Base-by-base conservation (phyloP, 805 yeast species). In the Maudiozyma saulgeensis region DNA sequence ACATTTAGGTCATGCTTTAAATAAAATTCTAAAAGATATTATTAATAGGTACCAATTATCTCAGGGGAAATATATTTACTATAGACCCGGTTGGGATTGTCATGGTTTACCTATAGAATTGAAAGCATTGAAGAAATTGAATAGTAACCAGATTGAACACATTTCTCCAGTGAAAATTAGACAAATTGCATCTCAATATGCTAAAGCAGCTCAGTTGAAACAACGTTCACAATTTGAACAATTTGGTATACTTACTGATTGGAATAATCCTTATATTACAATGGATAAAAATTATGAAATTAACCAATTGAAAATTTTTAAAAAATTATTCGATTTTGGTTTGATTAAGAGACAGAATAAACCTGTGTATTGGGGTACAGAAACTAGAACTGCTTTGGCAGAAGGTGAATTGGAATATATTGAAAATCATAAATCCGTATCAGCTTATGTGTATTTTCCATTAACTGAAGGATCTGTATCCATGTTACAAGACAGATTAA, bases 361-460 rank as follows among this genome's bases (percentile, higher is more conserved):
- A 62, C 99, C 99, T 0, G 98, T 95, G 1, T 93, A 84, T 74
- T 93, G 98, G 97, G 95, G 97, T 1, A 83, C 91, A 53, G 96
- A 90, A 60, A 87, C 96, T 2, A 78, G 80, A 50, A 90, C 99
- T 0, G 98, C 98, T 0, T 70, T 93, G 53, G 99, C 99, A 0
- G 99, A 93, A 66, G 91, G 96, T 19, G 99, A 93, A 64, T 73
- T 93, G 50, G 96, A 91, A 61, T 93, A 93, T 65, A 84, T 85
- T 46, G 79, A 78, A 19, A 60, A 73, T 15, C 96, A 88, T 64
- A 71, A 61, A 41, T 84, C 95, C 0, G 77, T 71, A 5, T 83
- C 96, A 2, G 80, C 79, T 0, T 81, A 75, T 60, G 79, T 85
- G 7, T 80, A 78, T 56, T 89, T 85, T 55, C 89, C 89, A 9